These are phyloP conservation scores for Heritiera fomes DNA, from an alignment of 345 rosid genomes.

Conservation along the genomic window DNA sequence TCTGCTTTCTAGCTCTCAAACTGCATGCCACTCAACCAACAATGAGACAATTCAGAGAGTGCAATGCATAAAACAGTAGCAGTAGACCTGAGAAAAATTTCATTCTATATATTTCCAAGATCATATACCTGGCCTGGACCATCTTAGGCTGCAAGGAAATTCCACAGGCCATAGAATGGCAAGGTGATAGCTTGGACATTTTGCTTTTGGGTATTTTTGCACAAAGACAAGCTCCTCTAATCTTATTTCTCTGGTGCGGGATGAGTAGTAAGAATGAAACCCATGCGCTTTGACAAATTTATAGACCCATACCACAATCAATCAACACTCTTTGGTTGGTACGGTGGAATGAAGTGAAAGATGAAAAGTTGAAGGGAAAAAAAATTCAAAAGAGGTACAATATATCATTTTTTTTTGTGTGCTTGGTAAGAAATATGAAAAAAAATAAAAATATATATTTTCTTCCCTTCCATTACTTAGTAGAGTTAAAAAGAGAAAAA, in stretches of 20 bases:
- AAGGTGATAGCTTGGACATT: conserved; percentile 27
- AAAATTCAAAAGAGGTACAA: no score
- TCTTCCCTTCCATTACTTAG: no score
- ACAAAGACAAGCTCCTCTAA: conserved; percentile 12
- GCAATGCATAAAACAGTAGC: conserved; percentile 10
- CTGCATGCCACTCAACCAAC: conserved; percentile 23
- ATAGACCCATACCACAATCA: conserved; percentile 22
- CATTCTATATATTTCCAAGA: not conserved
- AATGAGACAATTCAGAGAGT: conserved; percentile 22
- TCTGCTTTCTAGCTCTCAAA: conserved; percentile 26
- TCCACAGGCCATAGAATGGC: conserved; percentile 21
- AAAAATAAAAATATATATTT: no score
- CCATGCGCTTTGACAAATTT: conserved; percentile 15
- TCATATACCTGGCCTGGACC: conserved; percentile 33
- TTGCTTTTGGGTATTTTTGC: conserved; percentile 21
- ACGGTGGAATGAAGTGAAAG: no score
- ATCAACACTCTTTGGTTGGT: no score
- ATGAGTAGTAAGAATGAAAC: conserved; percentile 23
- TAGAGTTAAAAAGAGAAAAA: no score
- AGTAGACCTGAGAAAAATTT: conserved; percentile 10
- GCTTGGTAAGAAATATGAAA: no score
- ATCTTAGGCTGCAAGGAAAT: conserved; percentile 26
- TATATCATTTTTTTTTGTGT: no score
- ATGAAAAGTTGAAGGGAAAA: no score
- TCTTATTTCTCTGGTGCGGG: not conserved